Percentiles rank a stretch among this genome's conserved stretches.
These are phyloP conservation scores for Pholiota conissans DNA, from an alignment of 768 basidiomycete species.

Conservation along the genomic window DNA sequence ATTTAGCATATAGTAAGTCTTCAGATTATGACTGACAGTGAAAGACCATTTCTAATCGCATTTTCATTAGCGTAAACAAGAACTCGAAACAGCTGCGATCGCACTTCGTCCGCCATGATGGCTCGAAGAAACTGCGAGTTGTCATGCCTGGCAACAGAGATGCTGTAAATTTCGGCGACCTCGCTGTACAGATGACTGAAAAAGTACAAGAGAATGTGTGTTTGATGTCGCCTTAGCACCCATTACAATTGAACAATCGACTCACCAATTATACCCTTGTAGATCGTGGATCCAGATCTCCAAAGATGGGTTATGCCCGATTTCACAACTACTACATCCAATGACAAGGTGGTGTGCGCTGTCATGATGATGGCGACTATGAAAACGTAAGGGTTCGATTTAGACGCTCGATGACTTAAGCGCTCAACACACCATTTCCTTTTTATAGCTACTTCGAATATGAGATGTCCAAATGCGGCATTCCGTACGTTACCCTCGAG, in stretches of 20 bases:
- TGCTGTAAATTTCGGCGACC: conserved; percentile 20
- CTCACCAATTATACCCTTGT: not conserved
- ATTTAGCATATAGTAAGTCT: conserved; percentile 34
- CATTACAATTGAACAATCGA: not conserved
- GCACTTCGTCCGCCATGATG: conserved; percentile 28
- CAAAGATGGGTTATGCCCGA: conserved; percentile 40
- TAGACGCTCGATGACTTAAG: not conserved
- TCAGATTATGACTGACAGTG: not conserved
- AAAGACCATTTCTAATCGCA: not conserved
- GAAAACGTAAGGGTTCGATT: conserved; percentile 23
- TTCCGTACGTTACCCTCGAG: conserved; percentile 44
- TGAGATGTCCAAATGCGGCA: conserved; percentile 34
- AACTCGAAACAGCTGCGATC: conserved; percentile 32
- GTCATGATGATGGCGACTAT: conserved; percentile 43
- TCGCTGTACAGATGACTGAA: conserved; percentile 24
- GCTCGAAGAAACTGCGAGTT: conserved; percentile 21
- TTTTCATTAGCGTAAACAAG: conserved; percentile 34
- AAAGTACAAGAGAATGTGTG: conserved; percentile 26
- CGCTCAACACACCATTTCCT: not conserved
- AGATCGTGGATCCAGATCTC: conserved; percentile 28
- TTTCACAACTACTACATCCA: conserved; percentile 44
- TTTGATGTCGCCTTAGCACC: not conserved
- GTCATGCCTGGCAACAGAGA: conserved; percentile 12
- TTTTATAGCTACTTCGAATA: conserved; percentile 34
- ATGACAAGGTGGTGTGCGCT: conserved; percentile 36